Conservation (phyloP, 2,329 filamentous ascomycete genomes). For the Penicillium concentricum region DNA sequence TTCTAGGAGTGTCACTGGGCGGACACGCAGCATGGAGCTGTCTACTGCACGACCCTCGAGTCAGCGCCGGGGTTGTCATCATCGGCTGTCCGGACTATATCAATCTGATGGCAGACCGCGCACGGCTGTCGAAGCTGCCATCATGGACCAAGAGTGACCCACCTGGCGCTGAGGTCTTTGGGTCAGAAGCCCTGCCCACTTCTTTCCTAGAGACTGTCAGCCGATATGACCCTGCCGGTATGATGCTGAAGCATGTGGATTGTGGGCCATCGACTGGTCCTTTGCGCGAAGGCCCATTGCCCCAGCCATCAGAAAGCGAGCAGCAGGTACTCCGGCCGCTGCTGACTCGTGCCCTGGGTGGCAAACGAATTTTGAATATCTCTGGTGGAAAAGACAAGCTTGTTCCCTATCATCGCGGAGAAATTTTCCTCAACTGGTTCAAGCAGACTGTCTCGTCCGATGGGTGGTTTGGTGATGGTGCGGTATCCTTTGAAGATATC, state of each 20-base stretch:
- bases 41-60: constrained; percentile 72
- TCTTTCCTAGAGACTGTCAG: constrained; percentile 64
- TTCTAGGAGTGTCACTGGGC: constrained; percentile 79
- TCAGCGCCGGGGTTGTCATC: constrained; percentile 74
- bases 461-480: constrained; percentile 52
- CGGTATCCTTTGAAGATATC: constrained; percentile 56
- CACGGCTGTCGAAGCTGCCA: constrained; percentile 64
- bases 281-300: constrained; percentile 33
- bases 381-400: constrained; percentile 59
- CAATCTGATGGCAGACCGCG: constrained; percentile 76
- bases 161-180: constrained; percentile 65
- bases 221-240: constrained; percentile 70
- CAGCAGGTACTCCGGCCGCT: constrained; percentile 44
- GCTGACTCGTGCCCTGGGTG: constrained; percentile 43
- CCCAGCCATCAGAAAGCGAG: constrained; percentile 44
- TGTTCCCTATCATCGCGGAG: constrained; percentile 58
- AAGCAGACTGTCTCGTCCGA: constrained; percentile 45
- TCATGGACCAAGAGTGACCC: constrained; percentile 59
- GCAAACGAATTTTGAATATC: constrained; percentile 56
- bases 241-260: constrained; percentile 61
- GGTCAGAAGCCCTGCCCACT: constrained; percentile 73
- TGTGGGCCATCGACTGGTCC: constrained; percentile 20
- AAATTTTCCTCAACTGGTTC: constrained; percentile 57
- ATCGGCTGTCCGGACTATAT: constrained; percentile 90
- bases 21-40: constrained; percentile 86